Conservation (phyloP, 495 filamentous ascomycete species). For the Aspergillus carlsbadensis region DNA sequence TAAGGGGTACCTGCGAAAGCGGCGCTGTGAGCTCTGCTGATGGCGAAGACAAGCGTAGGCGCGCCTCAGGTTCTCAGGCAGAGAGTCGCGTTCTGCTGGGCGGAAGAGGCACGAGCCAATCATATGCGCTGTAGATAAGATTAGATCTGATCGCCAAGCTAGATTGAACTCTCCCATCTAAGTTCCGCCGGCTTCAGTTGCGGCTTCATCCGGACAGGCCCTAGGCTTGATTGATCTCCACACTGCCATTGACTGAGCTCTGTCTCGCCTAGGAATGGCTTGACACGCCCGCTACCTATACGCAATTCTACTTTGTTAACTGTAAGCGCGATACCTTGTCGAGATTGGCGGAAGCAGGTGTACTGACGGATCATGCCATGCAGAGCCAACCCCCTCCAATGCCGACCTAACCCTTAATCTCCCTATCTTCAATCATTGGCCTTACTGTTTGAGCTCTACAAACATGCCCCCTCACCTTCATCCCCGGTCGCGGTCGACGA, state of each 20-base stretch:
- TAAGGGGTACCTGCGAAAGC: background rate
- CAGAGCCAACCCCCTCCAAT: conserved; percentile 9
- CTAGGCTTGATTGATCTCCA: background rate
- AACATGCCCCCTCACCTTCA: conserved; percentile 89
- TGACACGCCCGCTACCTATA: background rate
- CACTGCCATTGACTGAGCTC: conserved; percentile 15
- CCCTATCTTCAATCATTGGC: conserved; percentile 1
- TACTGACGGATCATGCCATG: conserved; percentile 5
- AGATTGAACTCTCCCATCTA: conserved; percentile 20
- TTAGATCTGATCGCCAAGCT: conserved; percentile 42
- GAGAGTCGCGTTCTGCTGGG: conserved; percentile 8
- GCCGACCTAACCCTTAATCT: conserved; percentile 5
- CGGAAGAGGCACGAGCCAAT: conserved; percentile 28
- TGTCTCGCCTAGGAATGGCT: conserved; percentile 2
- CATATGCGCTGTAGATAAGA: conserved; percentile 39
- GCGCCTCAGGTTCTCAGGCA: conserved; percentile 11
- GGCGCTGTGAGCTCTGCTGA: conserved; percentile 8
- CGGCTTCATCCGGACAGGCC: conserved; percentile 10
- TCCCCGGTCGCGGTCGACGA: conserved; percentile 86
- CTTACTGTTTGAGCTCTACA: background rate
- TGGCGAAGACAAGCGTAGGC: background rate
- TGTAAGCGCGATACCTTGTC: conserved; percentile 2
- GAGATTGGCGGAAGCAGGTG: background rate
- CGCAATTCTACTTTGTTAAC: background rate
- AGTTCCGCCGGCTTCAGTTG: background rate